These are phyloP conservation scores for Pichia sp. DNA, from an alignment of 1,139 yeast species.

Conservation along the genomic window DNA sequence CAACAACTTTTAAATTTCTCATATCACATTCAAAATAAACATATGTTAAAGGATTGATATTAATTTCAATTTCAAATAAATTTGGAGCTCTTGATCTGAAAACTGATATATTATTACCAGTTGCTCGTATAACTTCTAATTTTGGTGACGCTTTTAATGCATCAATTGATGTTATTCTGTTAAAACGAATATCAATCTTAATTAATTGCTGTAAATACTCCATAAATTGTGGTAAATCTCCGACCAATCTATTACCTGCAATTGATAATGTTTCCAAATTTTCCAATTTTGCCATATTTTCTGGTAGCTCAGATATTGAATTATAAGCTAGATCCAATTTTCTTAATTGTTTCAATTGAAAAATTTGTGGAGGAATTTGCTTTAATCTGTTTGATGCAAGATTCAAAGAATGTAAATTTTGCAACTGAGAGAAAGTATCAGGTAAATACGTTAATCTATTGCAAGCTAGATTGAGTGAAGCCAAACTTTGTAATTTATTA, in stretches of 20 bases:
- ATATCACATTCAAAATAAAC: conserved; percentile 46
- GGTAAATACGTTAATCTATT: conserved; percentile 70
- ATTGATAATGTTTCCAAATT: conserved; percentile 63
- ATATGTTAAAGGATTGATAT: conserved; percentile 52
- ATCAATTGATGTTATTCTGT: conserved; percentile 58
- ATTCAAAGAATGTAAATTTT: conserved; percentile 54
- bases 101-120: conserved; percentile 70
- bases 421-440: conserved; percentile 47
- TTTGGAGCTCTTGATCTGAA: conserved; percentile 57
- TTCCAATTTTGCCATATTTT: conserved; percentile 49
- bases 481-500: conserved; percentile 45
- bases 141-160: conserved; percentile 56
- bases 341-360: conserved; percentile 49
- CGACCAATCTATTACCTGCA: conserved; percentile 64
- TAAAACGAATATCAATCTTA: conserved; percentile 73
- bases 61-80: conserved; percentile 43
- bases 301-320: conserved; percentile 48
- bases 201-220: conserved; percentile 49
- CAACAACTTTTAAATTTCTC: conserved; percentile 60
- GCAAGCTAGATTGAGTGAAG: conserved; percentile 56
- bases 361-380: conserved; percentile 63
- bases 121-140: conserved; percentile 56
- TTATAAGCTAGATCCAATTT: conserved; percentile 83
- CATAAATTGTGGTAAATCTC: conserved; percentile 48
- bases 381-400: conserved; percentile 75